Conservation (phyloP, 306 rosid species). For the Sindora glabra region DNA sequence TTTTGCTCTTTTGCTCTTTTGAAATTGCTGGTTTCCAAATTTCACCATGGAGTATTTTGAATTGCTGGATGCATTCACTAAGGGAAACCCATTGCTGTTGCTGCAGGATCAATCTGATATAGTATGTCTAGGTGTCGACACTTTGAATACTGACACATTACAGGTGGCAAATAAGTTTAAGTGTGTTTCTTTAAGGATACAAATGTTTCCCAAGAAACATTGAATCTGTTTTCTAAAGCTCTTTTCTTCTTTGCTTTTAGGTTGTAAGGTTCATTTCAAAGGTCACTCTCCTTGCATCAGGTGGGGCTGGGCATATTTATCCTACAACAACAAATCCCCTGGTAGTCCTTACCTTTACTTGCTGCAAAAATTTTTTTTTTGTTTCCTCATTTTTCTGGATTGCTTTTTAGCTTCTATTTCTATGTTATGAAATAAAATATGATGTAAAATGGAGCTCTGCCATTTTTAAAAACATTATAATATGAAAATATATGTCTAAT, state of each 20-base stretch:
- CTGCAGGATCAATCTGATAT: slow-evolving; percentile 67
- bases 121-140: slow-evolving; percentile 79
- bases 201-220: not conserved
- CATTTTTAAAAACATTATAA: too few species aligned
- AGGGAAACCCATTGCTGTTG: slow-evolving; percentile 21
- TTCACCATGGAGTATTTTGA: slow-evolving; percentile 3
- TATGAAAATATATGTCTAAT: too few species aligned
- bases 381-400: not conserved
- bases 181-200: not conserved
- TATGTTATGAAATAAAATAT: not conserved
- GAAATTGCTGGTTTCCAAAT: not conserved
- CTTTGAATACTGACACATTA: slow-evolving; percentile 59
- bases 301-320: slow-evolving; percentile 97
- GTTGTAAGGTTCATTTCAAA: slow-evolving; percentile 84
- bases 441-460: slow-evolving; percentile 4
- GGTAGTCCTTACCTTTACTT: slow-evolving; percentile 34
- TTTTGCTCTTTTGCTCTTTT: not conserved
- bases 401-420: slow-evolving; percentile 1
- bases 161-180: slow-evolving; percentile 49
- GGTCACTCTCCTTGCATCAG: slow-evolving; percentile 90
- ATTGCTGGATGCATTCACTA: slow-evolving; percentile 8
- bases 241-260: slow-evolving; percentile 42
- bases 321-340: slow-evolving; percentile 90
- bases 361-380: not conserved
- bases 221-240: slow-evolving; percentile 10